Conservation (phyloP, 1,284 basidiomycete species). For the Filobasidium uniguttulatum region DNA sequence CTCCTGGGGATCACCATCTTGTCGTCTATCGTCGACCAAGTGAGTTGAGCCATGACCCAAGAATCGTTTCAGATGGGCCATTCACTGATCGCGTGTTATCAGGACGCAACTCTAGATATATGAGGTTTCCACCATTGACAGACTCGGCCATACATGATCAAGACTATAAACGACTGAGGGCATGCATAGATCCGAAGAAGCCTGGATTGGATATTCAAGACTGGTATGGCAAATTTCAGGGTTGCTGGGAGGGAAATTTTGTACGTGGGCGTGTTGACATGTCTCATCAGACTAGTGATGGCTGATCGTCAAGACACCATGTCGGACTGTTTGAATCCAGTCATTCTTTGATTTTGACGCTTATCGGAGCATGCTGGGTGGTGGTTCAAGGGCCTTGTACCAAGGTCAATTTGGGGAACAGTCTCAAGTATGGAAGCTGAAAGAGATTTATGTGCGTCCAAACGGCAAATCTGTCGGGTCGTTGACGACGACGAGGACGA, state of each 20-base stretch:
- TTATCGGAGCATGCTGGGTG: conserved; percentile 38
- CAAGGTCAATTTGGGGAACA: conserved; percentile 44
- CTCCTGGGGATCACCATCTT: background rate
- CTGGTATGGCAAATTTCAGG: conserved; percentile 37
- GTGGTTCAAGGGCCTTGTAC: conserved; percentile 34
- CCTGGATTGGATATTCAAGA: conserved; percentile 35
- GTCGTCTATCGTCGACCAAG: background rate
- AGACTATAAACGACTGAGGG: conserved; percentile 29
- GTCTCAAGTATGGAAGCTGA: conserved; percentile 44
- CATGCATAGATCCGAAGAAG: conserved; percentile 35
- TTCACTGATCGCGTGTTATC: background rate
- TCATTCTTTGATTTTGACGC: conserved; percentile 45
- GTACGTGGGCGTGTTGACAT: conserved; percentile 7
- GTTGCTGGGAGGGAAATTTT: conserved; percentile 45
- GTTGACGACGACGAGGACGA: background rate
- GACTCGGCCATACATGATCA: conserved; percentile 19
- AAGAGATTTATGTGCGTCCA: conserved; percentile 38
- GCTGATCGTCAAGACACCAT: background rate
- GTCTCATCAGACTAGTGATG: no score
- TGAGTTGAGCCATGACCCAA: background rate
- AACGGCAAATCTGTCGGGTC: background rate
- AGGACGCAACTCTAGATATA: conserved; percentile 6
- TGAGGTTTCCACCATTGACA: conserved; percentile 4
- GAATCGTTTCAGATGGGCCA: background rate
- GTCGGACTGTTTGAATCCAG: conserved; percentile 9